Base-by-base conservation (phyloP, 805 yeast species). In the Candida peoriensis region DNA sequence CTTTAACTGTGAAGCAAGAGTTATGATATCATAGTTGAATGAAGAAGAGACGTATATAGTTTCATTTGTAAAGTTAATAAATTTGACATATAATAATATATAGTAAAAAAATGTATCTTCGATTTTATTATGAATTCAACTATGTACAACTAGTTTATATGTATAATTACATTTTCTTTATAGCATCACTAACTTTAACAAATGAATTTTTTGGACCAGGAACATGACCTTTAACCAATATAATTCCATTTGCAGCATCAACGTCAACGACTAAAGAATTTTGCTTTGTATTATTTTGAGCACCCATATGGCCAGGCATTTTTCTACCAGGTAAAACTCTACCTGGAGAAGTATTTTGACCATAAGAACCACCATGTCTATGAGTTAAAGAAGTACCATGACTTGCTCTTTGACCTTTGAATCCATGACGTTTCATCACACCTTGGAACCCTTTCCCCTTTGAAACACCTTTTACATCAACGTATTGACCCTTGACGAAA, bases 231-330 rank as follows among this genome's bases (percentile, higher is more conserved):
- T 84, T 84, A 29, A 89, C 80, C 33, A 89, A 66, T 33, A 93
- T 66, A 37, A 86, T 78, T 9, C 95, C 96, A 37, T 79, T 76
- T 34, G 74, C 88, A 30, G 81, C 87, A 57, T 85, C 89, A 9
- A 81, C 81, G 55, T 82, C 83, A 53, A 93, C 66, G 16, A 93
- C 80, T 55, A 79, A 71, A 18, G 78, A 69, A 58, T 87, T 89
- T 57, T 78, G 83, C 18, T 78, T 74, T 4, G 97, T 90, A 42
- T 75, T 73, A 48, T 67, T 69, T 36, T 74, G 70, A 42, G 76
- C 80, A 47, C 98, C 98, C 93, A 89, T 81, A 60, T 85, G 84
- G 46, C 98, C 98, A 24, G 97, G 95, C 98, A 93, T 90, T 64
- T 88, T 90, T 66, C 86, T 89, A 17, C 97, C 97, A 12, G 97